phyloP scores from a whole-genome alignment of 805 yeast species.

The Blastobotrys americana region DNA sequence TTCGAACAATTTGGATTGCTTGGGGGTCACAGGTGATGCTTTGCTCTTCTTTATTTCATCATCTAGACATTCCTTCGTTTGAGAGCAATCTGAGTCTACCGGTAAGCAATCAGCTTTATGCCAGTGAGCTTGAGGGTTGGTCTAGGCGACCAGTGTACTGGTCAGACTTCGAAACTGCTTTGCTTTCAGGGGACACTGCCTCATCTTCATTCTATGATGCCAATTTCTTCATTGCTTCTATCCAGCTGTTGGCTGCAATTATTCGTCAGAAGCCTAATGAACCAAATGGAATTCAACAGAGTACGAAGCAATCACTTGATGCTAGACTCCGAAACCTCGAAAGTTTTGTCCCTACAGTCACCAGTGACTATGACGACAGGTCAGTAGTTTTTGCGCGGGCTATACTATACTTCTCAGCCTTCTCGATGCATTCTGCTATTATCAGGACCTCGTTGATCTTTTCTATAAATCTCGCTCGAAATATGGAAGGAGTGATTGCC shows the following conservation, averaged over 20 bases:
- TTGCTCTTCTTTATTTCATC: not conserved
- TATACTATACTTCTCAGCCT: not conserved
- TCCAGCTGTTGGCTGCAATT: slow-evolving; percentile 1
- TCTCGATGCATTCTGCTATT: not conserved
- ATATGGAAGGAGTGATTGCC: not conserved
- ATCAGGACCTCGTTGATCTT: not conserved
- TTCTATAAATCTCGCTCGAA: not conserved
- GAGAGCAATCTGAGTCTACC: slow-evolving; percentile 4
- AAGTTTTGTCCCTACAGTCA: not conserved
- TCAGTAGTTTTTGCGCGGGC: not conserved
- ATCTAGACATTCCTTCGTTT: not conserved
- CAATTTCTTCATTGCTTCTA: not conserved
- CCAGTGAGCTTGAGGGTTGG: not conserved
- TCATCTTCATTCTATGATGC: slow-evolving; percentile 1
- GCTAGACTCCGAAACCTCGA: not conserved
- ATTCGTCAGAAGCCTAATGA: not conserved
- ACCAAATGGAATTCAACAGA: not conserved
- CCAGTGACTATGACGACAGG: not conserved
- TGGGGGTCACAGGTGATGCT: slow-evolving; percentile 3
- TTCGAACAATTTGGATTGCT: slow-evolving; percentile 4
- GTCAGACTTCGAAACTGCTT: slow-evolving; percentile 5
- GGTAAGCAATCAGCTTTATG: slow-evolving; percentile 1
- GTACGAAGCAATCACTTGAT: not conserved
- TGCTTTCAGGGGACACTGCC: not conserved
- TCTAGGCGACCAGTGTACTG: not conserved